Evolutionary conservation across 768 basidiomycete genomes (phyloP).

Genomic region (Auricularia sp.): DNA sequence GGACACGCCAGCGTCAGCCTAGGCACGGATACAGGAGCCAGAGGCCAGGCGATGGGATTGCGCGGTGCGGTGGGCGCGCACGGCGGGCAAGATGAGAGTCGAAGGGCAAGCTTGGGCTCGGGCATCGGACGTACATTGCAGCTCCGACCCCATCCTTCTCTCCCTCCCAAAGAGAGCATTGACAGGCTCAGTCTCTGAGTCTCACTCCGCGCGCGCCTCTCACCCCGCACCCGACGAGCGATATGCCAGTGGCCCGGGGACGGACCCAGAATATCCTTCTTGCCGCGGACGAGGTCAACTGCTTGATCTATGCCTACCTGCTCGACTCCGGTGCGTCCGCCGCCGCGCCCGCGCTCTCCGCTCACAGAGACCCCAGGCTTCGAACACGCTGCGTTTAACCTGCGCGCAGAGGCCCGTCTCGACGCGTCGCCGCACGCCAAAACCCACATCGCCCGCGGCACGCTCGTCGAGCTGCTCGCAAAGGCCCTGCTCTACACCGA

Average conservation of each 20-base stretch:
- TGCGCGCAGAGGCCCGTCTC: conserved; percentile 63
- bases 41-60: too few species aligned
- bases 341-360: not conserved
- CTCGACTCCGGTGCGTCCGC: conserved; percentile 60
- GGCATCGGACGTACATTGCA: too few species aligned
- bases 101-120: too few species aligned
- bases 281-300: conserved; percentile 47
- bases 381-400: conserved; percentile 70
- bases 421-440: conserved; percentile 49
- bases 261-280: not conserved
- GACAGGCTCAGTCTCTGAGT: not conserved
- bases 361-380: conserved; percentile 43
- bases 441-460: conserved; percentile 75
- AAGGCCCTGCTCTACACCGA: conserved; percentile 82
- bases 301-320: conserved; percentile 76
- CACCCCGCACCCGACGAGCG: not conserved
- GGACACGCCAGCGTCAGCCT: too few species aligned
- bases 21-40: too few species aligned
- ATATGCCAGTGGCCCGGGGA: not conserved
- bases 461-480: conserved; percentile 68
- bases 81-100: too few species aligned
- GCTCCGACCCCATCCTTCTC: too few species aligned
- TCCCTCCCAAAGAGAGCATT: not conserved
- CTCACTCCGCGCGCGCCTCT: conserved; percentile 2
- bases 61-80: too few species aligned